Evolutionary conservation across 805 yeast species (phyloP).

Genomic region (Suhomyces pyralidae): DNA sequence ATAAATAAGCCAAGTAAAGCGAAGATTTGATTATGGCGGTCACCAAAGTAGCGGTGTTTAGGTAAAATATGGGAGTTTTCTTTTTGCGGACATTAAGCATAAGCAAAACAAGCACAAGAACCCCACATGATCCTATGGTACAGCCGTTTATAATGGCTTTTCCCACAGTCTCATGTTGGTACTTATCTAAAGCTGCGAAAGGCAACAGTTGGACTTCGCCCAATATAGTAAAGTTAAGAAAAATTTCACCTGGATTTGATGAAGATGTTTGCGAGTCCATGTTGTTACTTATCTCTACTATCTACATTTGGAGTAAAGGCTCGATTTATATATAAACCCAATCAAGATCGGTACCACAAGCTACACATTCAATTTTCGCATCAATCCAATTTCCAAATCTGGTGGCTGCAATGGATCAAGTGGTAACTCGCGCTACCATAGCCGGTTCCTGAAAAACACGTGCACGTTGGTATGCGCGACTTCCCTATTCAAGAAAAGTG

Average conservation of each 20-base stretch:
- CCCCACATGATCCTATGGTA: constrained; percentile 10
- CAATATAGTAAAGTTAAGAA: constrained; percentile 3
- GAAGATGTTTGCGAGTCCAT: background rate
- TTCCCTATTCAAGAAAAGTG: background rate
- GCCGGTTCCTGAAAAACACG: background rate
- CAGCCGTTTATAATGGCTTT: constrained; percentile 7
- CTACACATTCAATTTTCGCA: background rate
- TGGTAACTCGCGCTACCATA: background rate
- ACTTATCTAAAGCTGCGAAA: constrained; percentile 7
- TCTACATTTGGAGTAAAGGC: background rate
- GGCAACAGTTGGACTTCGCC: background rate
- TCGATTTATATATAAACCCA: background rate
- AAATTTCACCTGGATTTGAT: background rate
- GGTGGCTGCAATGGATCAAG: background rate
- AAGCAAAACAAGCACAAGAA: constrained; percentile 4
- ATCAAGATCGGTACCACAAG: background rate
- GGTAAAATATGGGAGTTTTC: constrained; percentile 66
- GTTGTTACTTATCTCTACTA: background rate
- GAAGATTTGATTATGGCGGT: constrained; percentile 58
- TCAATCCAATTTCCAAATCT: background rate
- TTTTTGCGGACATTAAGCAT: constrained; percentile 37
- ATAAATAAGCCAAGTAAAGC: constrained; percentile 52
- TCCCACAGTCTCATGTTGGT: background rate
- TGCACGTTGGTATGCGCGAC: no score
- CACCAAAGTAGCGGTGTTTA: constrained; percentile 62